Conservation (phyloP, 495 filamentous ascomycete genomes). For the Umbilicaria muhlenbergii region DNA sequence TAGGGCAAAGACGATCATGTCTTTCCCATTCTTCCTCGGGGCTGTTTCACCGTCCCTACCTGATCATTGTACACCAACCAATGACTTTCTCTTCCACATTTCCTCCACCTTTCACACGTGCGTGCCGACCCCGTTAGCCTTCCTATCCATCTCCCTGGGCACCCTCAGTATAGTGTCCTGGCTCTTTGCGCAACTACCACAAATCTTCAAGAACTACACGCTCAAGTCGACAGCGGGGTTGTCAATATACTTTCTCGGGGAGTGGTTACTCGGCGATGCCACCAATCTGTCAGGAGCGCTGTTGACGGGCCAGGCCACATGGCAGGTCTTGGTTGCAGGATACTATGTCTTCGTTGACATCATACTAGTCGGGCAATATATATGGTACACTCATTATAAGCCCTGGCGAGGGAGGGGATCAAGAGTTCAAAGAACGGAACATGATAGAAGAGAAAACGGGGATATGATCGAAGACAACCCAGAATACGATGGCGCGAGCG, state of each 20-base stretch:
- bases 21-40: background rate
- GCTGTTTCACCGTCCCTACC: constrained; percentile 26
- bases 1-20: background rate
- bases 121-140: constrained; percentile 48
- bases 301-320: constrained; percentile 49
- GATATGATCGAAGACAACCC: constrained; percentile 20
- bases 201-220: constrained; percentile 57
- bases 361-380: constrained; percentile 44
- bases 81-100: constrained; percentile 37
- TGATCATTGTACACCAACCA: constrained; percentile 47
- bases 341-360: constrained; percentile 60
- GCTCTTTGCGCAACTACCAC: constrained; percentile 65
- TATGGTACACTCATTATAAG: constrained; percentile 49
- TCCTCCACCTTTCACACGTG: constrained; percentile 50
- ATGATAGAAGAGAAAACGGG: constrained; percentile 5
- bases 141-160: constrained; percentile 50
- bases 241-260: constrained; percentile 50
- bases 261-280: constrained; percentile 57
- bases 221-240: constrained; percentile 51
- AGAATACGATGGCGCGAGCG: constrained; percentile 1
- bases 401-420: constrained; percentile 16
- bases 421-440: too few species aligned
- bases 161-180: constrained; percentile 51
- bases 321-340: constrained; percentile 51
- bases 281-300: constrained; percentile 51